phyloP scores from a whole-genome alignment of 495 filamentous ascomycete genomes.

The Podospora pseudoanserina region DNA sequence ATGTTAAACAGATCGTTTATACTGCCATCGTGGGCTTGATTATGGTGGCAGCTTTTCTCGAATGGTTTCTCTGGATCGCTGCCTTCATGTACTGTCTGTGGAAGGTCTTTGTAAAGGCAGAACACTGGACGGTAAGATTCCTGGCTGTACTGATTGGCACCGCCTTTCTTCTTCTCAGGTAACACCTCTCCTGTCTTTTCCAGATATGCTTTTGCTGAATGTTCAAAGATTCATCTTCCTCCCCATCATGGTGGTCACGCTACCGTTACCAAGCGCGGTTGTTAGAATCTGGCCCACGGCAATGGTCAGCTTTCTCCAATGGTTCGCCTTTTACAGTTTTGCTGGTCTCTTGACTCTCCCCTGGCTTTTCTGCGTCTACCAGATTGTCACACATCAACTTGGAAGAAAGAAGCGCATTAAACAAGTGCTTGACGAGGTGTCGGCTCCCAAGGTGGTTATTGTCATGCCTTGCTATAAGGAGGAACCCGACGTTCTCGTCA shows the following conservation, averaged over 20 bases:
- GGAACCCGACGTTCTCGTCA: constrained; percentile 76
- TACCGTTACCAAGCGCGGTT: constrained; percentile 74
- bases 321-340: constrained; percentile 98
- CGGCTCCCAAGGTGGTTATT: constrained; percentile 91
- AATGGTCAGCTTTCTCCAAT: constrained; percentile 73
- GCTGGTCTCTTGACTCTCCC: constrained; percentile 77
- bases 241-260: constrained; percentile 90
- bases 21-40: constrained; percentile 76
- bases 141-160: constrained; percentile 73
- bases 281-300: constrained; percentile 62
- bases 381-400: constrained; percentile 79
- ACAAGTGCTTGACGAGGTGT: constrained; percentile 73
- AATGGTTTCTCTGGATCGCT: constrained; percentile 92
- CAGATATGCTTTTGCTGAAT: constrained; percentile 41
- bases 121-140: constrained; percentile 74
- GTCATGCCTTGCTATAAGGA: constrained; percentile 99
- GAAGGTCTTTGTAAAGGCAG: constrained; percentile 88
- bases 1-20: constrained; percentile 54
- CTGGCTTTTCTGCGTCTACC: constrained; percentile 90
- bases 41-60: constrained; percentile 79
- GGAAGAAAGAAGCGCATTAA: constrained; percentile 81
- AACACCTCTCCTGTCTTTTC: constrained; percentile 11
- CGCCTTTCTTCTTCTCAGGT: constrained; percentile 73
- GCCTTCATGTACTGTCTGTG: constrained; percentile 88
- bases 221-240: constrained; percentile 78